Evolutionary conservation across 306 rosid genomes (phyloP), one percentile per base, ranked within the genome.

Genomic region (Potentilla sterilis): DNA sequence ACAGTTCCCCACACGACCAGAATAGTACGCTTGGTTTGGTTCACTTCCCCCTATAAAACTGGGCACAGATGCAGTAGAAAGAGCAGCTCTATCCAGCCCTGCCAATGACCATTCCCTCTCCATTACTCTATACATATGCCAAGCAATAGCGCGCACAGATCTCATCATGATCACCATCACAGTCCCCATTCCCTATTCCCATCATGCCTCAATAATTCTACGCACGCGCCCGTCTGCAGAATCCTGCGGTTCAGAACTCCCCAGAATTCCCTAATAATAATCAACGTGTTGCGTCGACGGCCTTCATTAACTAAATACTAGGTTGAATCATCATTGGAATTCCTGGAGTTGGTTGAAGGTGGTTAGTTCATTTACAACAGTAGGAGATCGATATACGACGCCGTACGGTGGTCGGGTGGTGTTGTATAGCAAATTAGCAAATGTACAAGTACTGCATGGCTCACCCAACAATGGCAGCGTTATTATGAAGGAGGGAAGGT

Each of bases 1-100:
- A 18, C 69, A 38, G 44, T 64, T 64, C 47, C 47, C 69, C 47
- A 64, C 15, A 37, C 69, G 69, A 64, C 69, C 47, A 64, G 9
- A 16, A 37, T 8, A 64, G 46, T 18, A 64, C 28, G 46, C 24
- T 34, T 18, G 14, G 69, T 63, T 18, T 32, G 44, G 46, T 35
- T 63, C 69, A 16, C 22, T 18, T 16, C 6, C 22, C 42, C 68
- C 68, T 35, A 63, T 63, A 9, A 63, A 64, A 64, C 42, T 64
- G 69, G 61, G 12, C 22, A 16, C 46, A 64, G 14, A 16, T 38
- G 9, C 35, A 9, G 40, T 9, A 8, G 59, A 21, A 1, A 7
- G 21, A 58, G 64, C 37, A 24, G 10, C 40, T 61, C 42, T 32
- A 61, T 61, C 42, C 13, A 61, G 41, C 67, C 37, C 67, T 61